Percentiles rank a stretch among this genome's conserved stretches.
Conservation (phyloP, 2,329 filamentous ascomycete species). For the Sarocladiaceae sp. region DNA sequence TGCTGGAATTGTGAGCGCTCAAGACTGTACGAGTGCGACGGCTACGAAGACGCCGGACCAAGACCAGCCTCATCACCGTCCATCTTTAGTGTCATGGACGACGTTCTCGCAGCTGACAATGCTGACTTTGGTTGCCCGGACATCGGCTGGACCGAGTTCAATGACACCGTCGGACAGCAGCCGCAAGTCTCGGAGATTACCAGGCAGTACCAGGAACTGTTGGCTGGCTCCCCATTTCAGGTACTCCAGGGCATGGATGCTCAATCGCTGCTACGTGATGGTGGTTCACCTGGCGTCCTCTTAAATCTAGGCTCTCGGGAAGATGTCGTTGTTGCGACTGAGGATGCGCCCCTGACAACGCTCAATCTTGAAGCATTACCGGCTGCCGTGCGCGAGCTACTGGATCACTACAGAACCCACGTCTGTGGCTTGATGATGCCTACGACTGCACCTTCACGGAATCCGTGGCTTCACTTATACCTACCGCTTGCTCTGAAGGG, state of each 20-base stretch:
- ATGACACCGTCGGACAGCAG: neutral
- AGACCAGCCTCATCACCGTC: neutral
- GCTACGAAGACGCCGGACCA: neutral
- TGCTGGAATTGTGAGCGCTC: constrained; percentile 3
- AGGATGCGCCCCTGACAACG: neutral
- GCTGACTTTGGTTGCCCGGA: neutral
- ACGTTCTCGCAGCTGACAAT: neutral
- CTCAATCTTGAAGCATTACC: neutral
- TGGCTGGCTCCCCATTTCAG: neutral
- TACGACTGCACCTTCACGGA: neutral
- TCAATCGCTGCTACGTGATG: neutral
- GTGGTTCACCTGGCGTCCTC: neutral
- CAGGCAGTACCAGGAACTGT: neutral
- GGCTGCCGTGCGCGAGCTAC: neutral
- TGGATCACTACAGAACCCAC: constrained; percentile 1
- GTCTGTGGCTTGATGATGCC: constrained; percentile 5
- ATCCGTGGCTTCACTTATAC: neutral
- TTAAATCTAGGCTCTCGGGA: neutral
- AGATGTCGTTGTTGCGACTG: neutral
- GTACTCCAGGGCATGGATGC: neutral
- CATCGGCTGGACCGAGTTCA: neutral
- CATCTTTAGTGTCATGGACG: neutral
- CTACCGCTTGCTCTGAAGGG: neutral
- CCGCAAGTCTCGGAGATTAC: neutral
- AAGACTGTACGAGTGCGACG: neutral